These are phyloP conservation scores for Boechera retrofracta DNA, from an alignment of 345 rosid species.

Conservation along the genomic window DNA sequence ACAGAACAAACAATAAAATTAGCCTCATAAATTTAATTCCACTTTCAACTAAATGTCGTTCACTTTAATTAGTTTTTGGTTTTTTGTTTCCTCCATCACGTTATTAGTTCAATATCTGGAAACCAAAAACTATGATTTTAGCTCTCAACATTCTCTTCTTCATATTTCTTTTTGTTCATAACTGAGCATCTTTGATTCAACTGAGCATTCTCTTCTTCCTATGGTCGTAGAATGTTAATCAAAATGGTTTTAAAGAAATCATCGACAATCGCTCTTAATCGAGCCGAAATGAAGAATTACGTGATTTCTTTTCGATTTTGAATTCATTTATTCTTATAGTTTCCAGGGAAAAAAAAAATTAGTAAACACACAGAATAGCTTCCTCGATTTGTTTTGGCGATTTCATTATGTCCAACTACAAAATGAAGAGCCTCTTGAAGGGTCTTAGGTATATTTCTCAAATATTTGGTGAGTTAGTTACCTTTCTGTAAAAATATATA, in stretches of 20 bases:
- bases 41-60: slow-evolving; percentile 29
- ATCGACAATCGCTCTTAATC: slow-evolving; percentile 1
- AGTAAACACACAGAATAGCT: not conserved
- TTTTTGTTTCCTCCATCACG: slow-evolving; percentile 17
- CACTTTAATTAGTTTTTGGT: slow-evolving; percentile 25
- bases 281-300: not conserved
- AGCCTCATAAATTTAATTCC: not conserved
- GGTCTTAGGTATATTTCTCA: slow-evolving; percentile 76
- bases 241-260: slow-evolving; percentile 29
- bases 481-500: not conserved
- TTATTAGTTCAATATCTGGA: slow-evolving; percentile 27
- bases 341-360: not conserved
- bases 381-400: not conserved
- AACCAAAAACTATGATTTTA: slow-evolving; percentile 37
- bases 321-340: not conserved
- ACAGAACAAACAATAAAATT: slow-evolving; percentile 22
- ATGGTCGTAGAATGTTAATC: not conserved
- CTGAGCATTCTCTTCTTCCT: no score
- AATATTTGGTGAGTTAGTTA: slow-evolving; percentile 60
- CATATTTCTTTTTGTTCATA: not conserved
- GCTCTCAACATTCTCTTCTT: slow-evolving; percentile 26
- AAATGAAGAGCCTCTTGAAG: slow-evolving; percentile 71
- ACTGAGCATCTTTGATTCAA: not conserved
- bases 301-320: slow-evolving; percentile 8
- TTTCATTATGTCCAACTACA: slow-evolving; percentile 56